Conservation (phyloP, 495 filamentous ascomycete genomes). For the Lasiosphaeriaceae sp. region DNA sequence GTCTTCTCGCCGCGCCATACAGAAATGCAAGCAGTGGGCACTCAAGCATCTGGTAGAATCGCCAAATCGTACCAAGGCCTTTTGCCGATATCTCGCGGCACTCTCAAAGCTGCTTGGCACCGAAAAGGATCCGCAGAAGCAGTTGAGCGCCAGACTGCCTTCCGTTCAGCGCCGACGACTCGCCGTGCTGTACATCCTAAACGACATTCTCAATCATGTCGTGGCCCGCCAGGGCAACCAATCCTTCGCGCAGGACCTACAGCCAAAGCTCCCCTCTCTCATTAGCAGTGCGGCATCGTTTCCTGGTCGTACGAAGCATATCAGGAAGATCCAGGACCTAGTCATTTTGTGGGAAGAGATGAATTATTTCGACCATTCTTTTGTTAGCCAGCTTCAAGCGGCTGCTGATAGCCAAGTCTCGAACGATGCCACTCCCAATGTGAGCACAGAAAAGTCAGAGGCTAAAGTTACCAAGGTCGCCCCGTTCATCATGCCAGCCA, state of each 20-base stretch:
- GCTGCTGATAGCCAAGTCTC: slow-evolving; percentile 36
- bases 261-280: slow-evolving; percentile 58
- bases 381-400: slow-evolving; percentile 58
- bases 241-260: slow-evolving; percentile 56
- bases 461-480: slow-evolving; percentile 45
- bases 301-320: slow-evolving; percentile 61
- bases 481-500: slow-evolving; percentile 68
- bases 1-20: slow-evolving; percentile 23
- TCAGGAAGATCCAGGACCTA: slow-evolving; percentile 59
- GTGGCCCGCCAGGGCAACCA: slow-evolving; percentile 56
- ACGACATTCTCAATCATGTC: slow-evolving; percentile 78
- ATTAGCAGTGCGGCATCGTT: slow-evolving; percentile 60
- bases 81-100: slow-evolving; percentile 74
- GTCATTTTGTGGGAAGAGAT: slow-evolving; percentile 71
- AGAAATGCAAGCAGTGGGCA: slow-evolving; percentile 89
- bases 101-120: slow-evolving; percentile 57
- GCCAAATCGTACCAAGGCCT: slow-evolving; percentile 56
- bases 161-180: slow-evolving; percentile 68
- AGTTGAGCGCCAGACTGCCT: slow-evolving; percentile 27
- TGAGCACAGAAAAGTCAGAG: neutral
- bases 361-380: slow-evolving; percentile 58
- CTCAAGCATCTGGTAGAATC: slow-evolving; percentile 67
- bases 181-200: slow-evolving; percentile 77
- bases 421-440: neutral
- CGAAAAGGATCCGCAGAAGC: slow-evolving; percentile 7